Evolutionary conservation across 148 eudicot species (phyloP).

Genomic region (Rhododendron ferrugineum): DNA sequence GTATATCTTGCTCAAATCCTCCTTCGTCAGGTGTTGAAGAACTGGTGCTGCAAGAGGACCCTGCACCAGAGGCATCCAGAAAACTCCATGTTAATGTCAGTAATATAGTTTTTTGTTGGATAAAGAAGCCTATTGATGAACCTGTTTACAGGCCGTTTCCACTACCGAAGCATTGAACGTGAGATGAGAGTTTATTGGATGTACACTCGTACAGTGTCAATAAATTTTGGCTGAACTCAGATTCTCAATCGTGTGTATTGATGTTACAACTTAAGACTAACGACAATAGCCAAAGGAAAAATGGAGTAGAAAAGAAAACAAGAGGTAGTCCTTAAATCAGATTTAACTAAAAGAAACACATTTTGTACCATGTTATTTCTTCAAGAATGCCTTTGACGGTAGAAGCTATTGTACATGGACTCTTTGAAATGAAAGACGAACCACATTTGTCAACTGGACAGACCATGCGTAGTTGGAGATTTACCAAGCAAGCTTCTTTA

Average conservation of each 20-base stretch:
- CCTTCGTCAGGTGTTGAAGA: conserved; percentile 85
- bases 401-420: not conserved
- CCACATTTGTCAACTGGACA: not conserved
- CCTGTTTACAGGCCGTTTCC: not conserved
- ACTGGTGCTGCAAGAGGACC: conserved; percentile 95
- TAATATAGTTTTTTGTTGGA: not conserved
- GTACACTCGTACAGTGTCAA: not conserved
- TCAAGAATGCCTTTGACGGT: not conserved
- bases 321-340: not conserved
- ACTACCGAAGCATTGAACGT: not conserved
- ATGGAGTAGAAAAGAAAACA: not conserved
- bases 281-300: not conserved
- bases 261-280: not conserved
- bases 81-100: conserved; percentile 9
- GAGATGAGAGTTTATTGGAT: not conserved
- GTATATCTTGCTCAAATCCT: conserved; percentile 86
- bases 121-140: not conserved
- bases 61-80: conserved; percentile 37
- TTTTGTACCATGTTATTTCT: not conserved
- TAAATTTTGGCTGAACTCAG: not conserved
- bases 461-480: not conserved
- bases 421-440: not conserved
- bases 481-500: not conserved
- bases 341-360: not conserved
- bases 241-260: not conserved